Evolutionary conservation across 148 eudicot species (phyloP), one percentile per base, ranked within the genome.

Genomic region (Polygonum maritimum): DNA sequence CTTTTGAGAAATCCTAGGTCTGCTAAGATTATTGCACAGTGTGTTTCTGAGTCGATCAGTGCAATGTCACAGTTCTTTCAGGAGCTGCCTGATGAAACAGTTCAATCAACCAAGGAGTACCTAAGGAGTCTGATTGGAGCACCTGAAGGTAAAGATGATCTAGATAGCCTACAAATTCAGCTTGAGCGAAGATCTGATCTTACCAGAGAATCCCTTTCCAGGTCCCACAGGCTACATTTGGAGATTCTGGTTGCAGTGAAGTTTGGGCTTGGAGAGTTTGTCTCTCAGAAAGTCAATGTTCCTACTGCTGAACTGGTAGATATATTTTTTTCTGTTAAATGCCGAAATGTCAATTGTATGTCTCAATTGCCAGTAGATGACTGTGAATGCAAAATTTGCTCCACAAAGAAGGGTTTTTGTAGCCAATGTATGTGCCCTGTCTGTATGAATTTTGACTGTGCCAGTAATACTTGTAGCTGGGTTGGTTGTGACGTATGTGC

Each of bases 311-410:
- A 92, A 67, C 77, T 92, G 52, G 80, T 86, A 11, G 97, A 92
- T 71, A 87, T 92, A 63, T 90, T 86, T 88, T 71, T 90, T 26
- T 85, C 80, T 13, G 83, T 84, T 77, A 88, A 89, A 84, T 92
- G 97, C 80, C 81, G 86, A 73, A 92, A 92, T 65, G 78, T 92
- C 18, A 86, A 80, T 54, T 92, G 97, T 83, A 92, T 85, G 79
- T 79, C 89, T 76, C 33, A 49, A 38, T 76, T 92, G 78, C 97
- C 97, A 10, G 91, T 92, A 38, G 97, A 92, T 16, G 94, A 92
- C 57, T 92, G 97, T 83, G 97, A 92, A 21, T 92, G 97, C 86
- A 92, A 88, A 79, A 90, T 90, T 70, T 92, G 97, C 83, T 92
- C 94, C 3, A 83, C 88, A 36, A 87, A 87, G 71, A 90, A 88